Evolutionary conservation across 139 green algal genomes (phyloP).

Genomic region (Mesostigma viride): DNA sequence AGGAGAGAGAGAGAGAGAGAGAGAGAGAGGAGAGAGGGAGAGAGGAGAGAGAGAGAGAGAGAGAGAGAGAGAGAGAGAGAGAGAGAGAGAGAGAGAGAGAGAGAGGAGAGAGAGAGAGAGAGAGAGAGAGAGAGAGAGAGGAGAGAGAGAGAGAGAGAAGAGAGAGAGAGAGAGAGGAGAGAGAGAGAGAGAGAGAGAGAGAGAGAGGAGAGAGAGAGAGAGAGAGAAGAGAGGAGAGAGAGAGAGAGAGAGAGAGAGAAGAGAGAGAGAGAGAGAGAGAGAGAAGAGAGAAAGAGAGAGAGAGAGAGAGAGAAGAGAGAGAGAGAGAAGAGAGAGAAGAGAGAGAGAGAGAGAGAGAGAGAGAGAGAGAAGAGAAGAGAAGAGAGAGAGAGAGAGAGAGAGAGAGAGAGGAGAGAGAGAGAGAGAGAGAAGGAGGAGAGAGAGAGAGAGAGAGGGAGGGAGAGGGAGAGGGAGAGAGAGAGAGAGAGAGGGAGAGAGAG

Average conservation of each 20-base stretch:
- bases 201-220: slow-evolving; percentile 4
- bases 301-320: slow-evolving; percentile 5
- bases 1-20: not conserved
- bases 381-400: slow-evolving; percentile 5
- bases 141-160: slow-evolving; percentile 1
- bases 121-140: slow-evolving; percentile 5
- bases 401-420: not conserved
- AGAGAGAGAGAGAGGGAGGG: not conserved
- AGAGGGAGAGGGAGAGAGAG: not conserved
- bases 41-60: not conserved
- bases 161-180: slow-evolving; percentile 5
- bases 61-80: slow-evolving; percentile 5
- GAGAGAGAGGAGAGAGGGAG: not conserved
- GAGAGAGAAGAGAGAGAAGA: slow-evolving; percentile 3
- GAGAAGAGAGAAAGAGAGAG: not conserved
- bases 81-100: slow-evolving; percentile 5
- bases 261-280: not conserved
- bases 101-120: slow-evolving; percentile 4
- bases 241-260: slow-evolving; percentile 3
- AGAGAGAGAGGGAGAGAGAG: slow-evolving; percentile 2
- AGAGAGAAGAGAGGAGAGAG: not conserved
- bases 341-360: slow-evolving; percentile 5
- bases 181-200: slow-evolving; percentile 5
- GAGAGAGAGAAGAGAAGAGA: not conserved
- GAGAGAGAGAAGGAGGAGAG: slow-evolving; percentile 4